Base-by-base conservation (phyloP, 2,329 filamentous ascomycete species). In the Alternaria brassicicola region DNA sequence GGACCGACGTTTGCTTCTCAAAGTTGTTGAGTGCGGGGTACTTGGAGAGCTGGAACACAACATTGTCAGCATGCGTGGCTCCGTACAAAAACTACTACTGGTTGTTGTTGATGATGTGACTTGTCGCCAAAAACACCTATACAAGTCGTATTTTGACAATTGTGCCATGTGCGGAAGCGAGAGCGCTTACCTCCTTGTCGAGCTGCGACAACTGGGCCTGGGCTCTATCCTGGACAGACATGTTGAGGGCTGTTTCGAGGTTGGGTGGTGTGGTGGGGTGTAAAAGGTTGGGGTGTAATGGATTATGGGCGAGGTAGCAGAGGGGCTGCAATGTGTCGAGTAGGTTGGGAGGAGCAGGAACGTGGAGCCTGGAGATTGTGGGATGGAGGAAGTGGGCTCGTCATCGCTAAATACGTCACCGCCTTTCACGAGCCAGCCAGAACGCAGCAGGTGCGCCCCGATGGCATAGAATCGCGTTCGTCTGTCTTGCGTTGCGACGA, bases 11-110 rank as follows among this genome's bases (percentile, higher is more conserved):
- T 80, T 91, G 88, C 85, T 89, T 91, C 86, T 96, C 92, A 73
- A 95, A 85, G 82, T 94, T 92, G 85, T 88, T 90, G 78, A 95
- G 86, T 73, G 85, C 80, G 71, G 89, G 89, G 83, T 95, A 95
- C 80, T 93, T 94, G 79, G 90, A 91, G 68, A 95, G 88, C 91
- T 95, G 78, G 48, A 59, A 69, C 51, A 65, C 59, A 28, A 28
- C 48, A 41, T 51, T 39, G 63, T 74, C 61, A 77, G 73, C 62
- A 66, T 43, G 25, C 19, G 36, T 17, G 12, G 25, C 38, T 30
- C 48, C 12, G 43, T 33, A 51, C 35, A 43, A 30, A 47, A n/a
- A 25, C 13, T 38, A 21, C n/a, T n/a, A n/a, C n/a, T n/a, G n/a
- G n/a, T 35, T 39, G 23, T 13, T n/a, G 10, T n/a, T 17, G 23